These are phyloP conservation scores for Emericellopsis terricola DNA, from an alignment of 495 filamentous ascomycete genomes.

Conservation along the genomic window DNA sequence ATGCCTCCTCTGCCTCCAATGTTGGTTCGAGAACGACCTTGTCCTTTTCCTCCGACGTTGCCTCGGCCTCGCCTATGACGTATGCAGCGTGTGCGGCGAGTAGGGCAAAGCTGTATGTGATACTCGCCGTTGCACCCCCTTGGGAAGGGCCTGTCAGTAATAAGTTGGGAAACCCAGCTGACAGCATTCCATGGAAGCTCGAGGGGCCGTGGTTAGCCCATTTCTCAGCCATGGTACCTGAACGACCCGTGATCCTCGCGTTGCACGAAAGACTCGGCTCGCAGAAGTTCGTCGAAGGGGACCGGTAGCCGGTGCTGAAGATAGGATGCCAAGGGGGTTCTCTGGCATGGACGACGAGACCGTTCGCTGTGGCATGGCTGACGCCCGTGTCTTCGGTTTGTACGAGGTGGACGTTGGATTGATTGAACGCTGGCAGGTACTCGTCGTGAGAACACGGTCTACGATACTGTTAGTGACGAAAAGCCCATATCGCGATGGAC, in stretches of 20 bases:
- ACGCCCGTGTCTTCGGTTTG: slow-evolving; percentile 36
- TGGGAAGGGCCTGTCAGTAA: slow-evolving; percentile 28
- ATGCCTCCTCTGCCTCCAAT: slow-evolving; percentile 23
- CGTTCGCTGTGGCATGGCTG: slow-evolving; percentile 16
- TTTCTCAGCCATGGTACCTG: slow-evolving; percentile 21
- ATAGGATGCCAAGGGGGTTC: slow-evolving; percentile 30
- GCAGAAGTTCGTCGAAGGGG: slow-evolving; percentile 12
- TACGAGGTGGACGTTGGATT: slow-evolving; percentile 27
- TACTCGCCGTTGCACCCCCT: slow-evolving; percentile 19
- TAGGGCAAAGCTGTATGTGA: slow-evolving; percentile 20
- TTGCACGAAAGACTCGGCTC: slow-evolving; percentile 15
- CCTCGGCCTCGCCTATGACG: slow-evolving; percentile 25
- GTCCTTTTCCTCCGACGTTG: slow-evolving; percentile 7
- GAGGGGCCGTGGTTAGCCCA: slow-evolving; percentile 15
- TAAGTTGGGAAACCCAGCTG: slow-evolving; percentile 32
- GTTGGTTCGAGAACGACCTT: slow-evolving; percentile 23
- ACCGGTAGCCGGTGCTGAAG: slow-evolving; percentile 27
- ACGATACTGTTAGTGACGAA: no score
- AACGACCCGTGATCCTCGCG: slow-evolving; percentile 21
- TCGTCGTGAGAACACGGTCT: slow-evolving; percentile 25
- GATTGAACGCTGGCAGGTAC: slow-evolving; percentile 26
- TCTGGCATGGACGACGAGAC: slow-evolving; percentile 20
- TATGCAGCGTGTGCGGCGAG: slow-evolving; percentile 22
- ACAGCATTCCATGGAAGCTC: slow-evolving; percentile 30
- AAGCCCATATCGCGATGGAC: no score